Percentiles rank a stretch among this genome's conserved stretches.
Evolutionary conservation across 768 basidiomycete genomes (phyloP).

Genomic region (Sutorius australiensis): DNA sequence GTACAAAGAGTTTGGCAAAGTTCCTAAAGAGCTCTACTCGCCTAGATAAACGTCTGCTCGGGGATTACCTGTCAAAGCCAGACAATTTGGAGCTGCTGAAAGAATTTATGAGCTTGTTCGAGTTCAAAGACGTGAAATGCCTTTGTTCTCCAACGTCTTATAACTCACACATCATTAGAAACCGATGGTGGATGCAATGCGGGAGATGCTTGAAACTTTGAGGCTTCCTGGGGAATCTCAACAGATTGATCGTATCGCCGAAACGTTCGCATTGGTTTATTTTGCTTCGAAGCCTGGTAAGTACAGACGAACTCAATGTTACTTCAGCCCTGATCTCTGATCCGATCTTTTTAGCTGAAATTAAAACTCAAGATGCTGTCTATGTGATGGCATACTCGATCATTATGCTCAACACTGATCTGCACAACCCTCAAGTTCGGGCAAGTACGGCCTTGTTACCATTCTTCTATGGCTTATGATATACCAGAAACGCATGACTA

Average conservation of each 20-base stretch:
- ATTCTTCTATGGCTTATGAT: constrained; percentile 3
- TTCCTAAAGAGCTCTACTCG: constrained; percentile 83
- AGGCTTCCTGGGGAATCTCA: constrained; percentile 93
- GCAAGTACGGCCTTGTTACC: constrained; percentile 41
- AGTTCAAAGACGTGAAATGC: constrained; percentile 78
- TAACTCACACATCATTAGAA: constrained; percentile 50
- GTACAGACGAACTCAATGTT: neutral
- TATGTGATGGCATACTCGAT: constrained; percentile 94
- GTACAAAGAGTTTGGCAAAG: constrained; percentile 66
- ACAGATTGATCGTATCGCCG: constrained; percentile 90
- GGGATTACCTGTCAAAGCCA: constrained; percentile 88
- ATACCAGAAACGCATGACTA: constrained; percentile 87
- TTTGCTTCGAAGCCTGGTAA: constrained; percentile 80
- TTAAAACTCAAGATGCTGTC: constrained; percentile 87
- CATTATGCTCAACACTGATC: constrained; percentile 98
- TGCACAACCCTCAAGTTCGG: constrained; percentile 89
- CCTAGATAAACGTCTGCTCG: constrained; percentile 89
- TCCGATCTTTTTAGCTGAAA: constrained; percentile 55
- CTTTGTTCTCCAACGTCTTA: neutral
- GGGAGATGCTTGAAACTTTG: constrained; percentile 90
- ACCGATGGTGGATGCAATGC: constrained; percentile 92
- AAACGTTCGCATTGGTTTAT: constrained; percentile 89
- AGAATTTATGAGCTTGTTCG: constrained; percentile 84
- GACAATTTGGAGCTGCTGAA: constrained; percentile 83
- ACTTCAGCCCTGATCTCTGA: neutral